Evolutionary conservation across 805 yeast species (phyloP).

Genomic region (Saturnispora saitoi): DNA sequence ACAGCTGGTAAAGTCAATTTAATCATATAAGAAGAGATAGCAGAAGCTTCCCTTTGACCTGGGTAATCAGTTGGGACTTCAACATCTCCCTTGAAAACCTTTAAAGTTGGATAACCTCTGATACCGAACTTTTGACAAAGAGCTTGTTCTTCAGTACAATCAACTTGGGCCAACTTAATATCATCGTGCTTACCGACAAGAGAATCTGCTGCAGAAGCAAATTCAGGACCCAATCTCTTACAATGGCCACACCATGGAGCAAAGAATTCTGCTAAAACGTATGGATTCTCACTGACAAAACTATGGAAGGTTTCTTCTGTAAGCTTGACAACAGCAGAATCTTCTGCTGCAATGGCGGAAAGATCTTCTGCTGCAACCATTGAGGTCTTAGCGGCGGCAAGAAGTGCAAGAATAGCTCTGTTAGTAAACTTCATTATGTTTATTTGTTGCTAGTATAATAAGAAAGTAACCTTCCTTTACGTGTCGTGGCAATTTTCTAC

Average conservation of each 20-base stretch:
- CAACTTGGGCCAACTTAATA: conserved; percentile 73
- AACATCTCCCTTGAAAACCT: conserved; percentile 54
- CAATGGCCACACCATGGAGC: conserved; percentile 99
- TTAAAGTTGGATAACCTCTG: conserved; percentile 79
- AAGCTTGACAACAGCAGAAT: conserved; percentile 81
- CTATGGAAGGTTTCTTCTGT: conserved; percentile 55
- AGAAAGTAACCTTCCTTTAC: background rate
- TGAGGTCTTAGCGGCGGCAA: conserved; percentile 28
- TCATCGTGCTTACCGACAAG: conserved; percentile 42
- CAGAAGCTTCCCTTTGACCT: conserved; percentile 77
- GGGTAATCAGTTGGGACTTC: conserved; percentile 52
- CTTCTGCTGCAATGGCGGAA: conserved; percentile 67
- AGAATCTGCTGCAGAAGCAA: conserved; percentile 58
- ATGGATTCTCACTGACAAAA: conserved; percentile 62
- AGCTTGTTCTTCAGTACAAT: conserved; percentile 71
- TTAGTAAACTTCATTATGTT: conserved; percentile 29
- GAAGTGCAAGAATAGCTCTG: conserved; percentile 32
- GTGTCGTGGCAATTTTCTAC: background rate
- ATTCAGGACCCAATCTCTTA: conserved; percentile 79
- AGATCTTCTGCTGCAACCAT: conserved; percentile 31
- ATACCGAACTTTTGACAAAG: conserved; percentile 61
- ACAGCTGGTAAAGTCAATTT: conserved; percentile 79
- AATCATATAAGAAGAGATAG: conserved; percentile 70
- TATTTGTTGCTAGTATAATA: background rate
- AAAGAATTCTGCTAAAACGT: conserved; percentile 79